A percentile compares a stretch with the other conserved stretches of the same genome.
Evolutionary conservation across 2,329 filamentous ascomycete species (phyloP).

Genomic region (Ceratocystis cacaofunesta): DNA sequence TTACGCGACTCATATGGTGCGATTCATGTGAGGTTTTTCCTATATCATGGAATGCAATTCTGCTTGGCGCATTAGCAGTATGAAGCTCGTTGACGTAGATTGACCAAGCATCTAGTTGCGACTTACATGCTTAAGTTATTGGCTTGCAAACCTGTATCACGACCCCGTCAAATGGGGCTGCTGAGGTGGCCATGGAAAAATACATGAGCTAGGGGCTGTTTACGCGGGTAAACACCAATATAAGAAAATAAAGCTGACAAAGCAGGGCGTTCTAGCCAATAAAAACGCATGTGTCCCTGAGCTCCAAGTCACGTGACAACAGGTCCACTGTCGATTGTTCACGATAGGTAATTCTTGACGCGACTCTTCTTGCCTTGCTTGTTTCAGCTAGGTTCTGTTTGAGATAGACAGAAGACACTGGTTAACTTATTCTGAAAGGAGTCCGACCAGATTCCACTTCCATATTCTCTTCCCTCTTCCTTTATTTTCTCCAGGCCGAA

Average conservation of each 20-base stretch:
- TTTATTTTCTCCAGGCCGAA: not conserved
- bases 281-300: not conserved
- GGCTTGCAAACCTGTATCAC: constrained; percentile 13
- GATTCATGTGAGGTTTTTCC: not conserved
- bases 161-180: constrained; percentile 1
- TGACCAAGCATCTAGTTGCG: not conserved
- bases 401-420: not conserved
- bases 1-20: constrained; percentile 11
- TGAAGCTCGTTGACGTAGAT: not conserved
- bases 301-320: not conserved
- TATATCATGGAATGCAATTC: constrained; percentile 5
- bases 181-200: not conserved
- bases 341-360: constrained; percentile 13
- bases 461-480: not conserved
- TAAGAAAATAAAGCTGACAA: not conserved
- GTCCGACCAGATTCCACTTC: not conserved
- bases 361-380: constrained; percentile 12
- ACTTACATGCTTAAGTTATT: not conserved
- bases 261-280: constrained; percentile 4
- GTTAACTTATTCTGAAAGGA: not conserved
- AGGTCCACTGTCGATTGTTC: constrained; percentile 10
- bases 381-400: not conserved
- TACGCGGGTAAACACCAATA: constrained; percentile 7
- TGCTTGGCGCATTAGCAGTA: constrained; percentile 13
- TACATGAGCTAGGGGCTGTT: constrained; percentile 6